Conservation (phyloP, 192 early-diverging fungal species). For the Backusella parvicylindrica region DNA sequence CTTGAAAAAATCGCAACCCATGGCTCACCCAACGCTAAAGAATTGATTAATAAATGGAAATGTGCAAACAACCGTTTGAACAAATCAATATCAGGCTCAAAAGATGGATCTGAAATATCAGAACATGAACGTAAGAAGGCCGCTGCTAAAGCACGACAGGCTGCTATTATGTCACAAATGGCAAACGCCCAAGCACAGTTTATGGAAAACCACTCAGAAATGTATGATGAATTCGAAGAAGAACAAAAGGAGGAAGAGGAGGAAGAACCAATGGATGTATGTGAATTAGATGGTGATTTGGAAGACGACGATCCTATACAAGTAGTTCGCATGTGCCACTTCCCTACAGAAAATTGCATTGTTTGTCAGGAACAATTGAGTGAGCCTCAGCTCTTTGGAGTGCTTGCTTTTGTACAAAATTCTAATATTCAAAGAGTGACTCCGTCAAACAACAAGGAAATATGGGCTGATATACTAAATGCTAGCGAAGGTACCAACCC, state of each 20-base stretch:
- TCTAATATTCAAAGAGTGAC: slow-evolving; percentile 68
- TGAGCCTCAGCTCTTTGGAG: slow-evolving; percentile 59
- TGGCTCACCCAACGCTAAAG: slow-evolving; percentile 44
- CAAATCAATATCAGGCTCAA: neutral
- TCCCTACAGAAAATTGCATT: slow-evolving; percentile 85
- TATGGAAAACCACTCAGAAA: slow-evolving; percentile 72
- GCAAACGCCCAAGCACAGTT: slow-evolving; percentile 81
- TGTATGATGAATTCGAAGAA: slow-evolving; percentile 52
- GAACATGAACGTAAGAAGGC: slow-evolving; percentile 77
- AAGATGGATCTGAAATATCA: slow-evolving; percentile 28
- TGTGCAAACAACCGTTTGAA: neutral
- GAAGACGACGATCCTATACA: slow-evolving; percentile 21
- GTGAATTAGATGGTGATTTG: slow-evolving; percentile 8
- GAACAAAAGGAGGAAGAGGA: slow-evolving; percentile 39
- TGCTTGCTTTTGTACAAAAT: slow-evolving; percentile 79
- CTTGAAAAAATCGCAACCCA: slow-evolving; percentile 60
- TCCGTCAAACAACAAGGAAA: slow-evolving; percentile 59
- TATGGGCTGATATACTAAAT: slow-evolving; percentile 36
- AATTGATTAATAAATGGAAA: slow-evolving; percentile 39
- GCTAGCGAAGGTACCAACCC: slow-evolving; percentile 17
- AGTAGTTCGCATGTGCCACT: slow-evolving; percentile 53
- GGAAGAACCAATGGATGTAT: neutral
- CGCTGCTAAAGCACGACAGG: slow-evolving; percentile 81
- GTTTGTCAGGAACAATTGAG: slow-evolving; percentile 95
- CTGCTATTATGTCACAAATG: slow-evolving; percentile 89